Percentiles rank a stretch among this genome's conserved stretches.
Evolutionary conservation across 805 yeast species (phyloP).

Genomic region (Teunomyces cretensis): DNA sequence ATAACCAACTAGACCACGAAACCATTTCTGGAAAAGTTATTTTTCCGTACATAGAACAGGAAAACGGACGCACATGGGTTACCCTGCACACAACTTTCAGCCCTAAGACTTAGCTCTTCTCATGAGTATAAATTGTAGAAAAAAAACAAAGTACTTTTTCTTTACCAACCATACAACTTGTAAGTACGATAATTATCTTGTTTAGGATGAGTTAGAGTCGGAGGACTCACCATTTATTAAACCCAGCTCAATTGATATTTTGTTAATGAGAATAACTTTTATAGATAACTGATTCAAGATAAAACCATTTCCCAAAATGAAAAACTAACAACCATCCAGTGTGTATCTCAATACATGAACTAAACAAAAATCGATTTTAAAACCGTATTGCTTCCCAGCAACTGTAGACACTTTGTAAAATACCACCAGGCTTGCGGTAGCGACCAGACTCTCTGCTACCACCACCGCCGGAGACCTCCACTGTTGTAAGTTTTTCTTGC

Average conservation of each 20-base stretch:
- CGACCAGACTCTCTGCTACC: too few species aligned
- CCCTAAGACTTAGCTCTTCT: neutral
- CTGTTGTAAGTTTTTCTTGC: neutral
- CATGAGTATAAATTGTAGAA: neutral
- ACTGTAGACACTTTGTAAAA: neutral
- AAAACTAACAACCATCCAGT: neutral
- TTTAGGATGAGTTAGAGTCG: conserved; percentile 41
- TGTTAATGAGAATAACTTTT: conserved; percentile 37
- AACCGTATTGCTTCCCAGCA: too few species aligned
- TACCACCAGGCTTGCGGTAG: neutral
- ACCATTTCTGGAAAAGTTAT: conserved; percentile 41
- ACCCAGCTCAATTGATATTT: conserved; percentile 47
- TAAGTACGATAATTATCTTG: conserved; percentile 9
- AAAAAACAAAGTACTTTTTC: conserved; percentile 1
- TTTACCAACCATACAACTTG: conserved; percentile 1
- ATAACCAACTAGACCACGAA: conserved; percentile 99
- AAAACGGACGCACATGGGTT: too few species aligned
- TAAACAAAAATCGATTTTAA: neutral
- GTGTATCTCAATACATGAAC: neutral
- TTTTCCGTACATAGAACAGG: neutral
- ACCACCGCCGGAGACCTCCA: too few species aligned
- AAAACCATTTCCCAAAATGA: neutral
- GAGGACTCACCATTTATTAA: conserved; percentile 32
- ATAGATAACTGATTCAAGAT: conserved; percentile 22
- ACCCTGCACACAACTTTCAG: neutral